Conservation (phyloP, 208 protist species). For the Crithidia sp. region DNA sequence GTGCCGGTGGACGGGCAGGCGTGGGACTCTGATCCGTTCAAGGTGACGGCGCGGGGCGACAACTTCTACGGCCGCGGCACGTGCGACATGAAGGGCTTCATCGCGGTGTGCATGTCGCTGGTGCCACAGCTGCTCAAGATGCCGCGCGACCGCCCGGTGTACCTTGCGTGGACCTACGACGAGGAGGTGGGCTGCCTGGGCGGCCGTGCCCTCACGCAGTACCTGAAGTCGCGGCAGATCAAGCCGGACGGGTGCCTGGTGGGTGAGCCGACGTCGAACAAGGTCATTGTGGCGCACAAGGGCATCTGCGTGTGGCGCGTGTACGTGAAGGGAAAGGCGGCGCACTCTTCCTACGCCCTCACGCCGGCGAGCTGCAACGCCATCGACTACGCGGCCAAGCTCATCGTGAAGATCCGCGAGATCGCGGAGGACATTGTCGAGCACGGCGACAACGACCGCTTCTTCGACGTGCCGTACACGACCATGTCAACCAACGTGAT, state of each 20-base stretch:
- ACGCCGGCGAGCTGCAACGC: constrained; percentile 57
- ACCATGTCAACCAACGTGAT: constrained; percentile 65
- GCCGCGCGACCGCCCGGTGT: constrained; percentile 44
- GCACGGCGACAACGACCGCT: constrained; percentile 24
- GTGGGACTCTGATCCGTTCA: constrained; percentile 56
- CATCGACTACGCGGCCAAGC: constrained; percentile 55
- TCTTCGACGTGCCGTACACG: constrained; percentile 37
- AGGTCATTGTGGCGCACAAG: constrained; percentile 65
- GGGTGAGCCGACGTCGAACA: constrained; percentile 64
- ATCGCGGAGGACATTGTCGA: constrained; percentile 44
- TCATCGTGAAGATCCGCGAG: constrained; percentile 55
- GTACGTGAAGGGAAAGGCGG: constrained; percentile 37
- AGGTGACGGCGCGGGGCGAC: constrained; percentile 35
- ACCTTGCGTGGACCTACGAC: constrained; percentile 60
- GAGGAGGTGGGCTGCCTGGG: constrained; percentile 58
- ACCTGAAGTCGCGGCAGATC: constrained; percentile 38
- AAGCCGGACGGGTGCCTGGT: constrained; percentile 59
- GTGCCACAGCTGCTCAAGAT: constrained; percentile 49
- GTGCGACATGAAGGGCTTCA: constrained; percentile 69
- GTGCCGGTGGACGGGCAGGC: constrained; percentile 62
- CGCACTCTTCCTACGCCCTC: constrained; percentile 44
- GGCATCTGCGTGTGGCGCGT: constrained; percentile 43
- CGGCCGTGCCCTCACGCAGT: constrained; percentile 40
- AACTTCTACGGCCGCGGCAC: constrained; percentile 56
- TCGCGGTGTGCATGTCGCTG: constrained; percentile 58